Conservation (phyloP, 257 asterid genomes). For the Solanum acaule region DNA sequence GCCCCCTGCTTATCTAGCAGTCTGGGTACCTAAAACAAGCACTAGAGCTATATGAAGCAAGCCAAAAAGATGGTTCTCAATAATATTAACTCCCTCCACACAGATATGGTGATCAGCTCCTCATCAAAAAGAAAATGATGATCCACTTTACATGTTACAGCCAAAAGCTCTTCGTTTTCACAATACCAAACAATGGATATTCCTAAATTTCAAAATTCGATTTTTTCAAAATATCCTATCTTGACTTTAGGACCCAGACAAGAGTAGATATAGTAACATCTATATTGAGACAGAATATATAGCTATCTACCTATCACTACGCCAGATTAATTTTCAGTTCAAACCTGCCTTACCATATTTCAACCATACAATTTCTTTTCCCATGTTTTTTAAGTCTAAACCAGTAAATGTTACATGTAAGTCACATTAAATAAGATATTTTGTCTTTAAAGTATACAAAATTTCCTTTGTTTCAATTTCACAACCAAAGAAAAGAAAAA, state of each 20-base stretch:
- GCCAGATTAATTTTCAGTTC: neutral
- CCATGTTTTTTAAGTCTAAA: neutral
- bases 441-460: neutral
- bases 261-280: neutral
- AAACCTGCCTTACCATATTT: neutral
- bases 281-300: neutral
- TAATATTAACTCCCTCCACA: neutral
- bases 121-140: neutral
- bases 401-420: neutral
- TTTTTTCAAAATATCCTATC: neutral
- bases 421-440: neutral
- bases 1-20: conserved; percentile 95
- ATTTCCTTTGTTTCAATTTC: neutral
- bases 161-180: neutral
- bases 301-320: neutral
- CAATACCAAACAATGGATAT: neutral
- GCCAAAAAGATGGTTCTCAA: neutral
- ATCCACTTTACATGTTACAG: neutral
- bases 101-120: neutral
- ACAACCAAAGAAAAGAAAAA: neutral
- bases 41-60: conserved; percentile 1
- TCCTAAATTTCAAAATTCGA: neutral
- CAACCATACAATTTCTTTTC: neutral
- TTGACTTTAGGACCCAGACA: neutral
- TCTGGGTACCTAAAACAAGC: conserved; percentile 70